phyloP scores from a whole-genome alignment of 2,329 filamentous ascomycete species.

The Colletotrichum camelliae region DNA sequence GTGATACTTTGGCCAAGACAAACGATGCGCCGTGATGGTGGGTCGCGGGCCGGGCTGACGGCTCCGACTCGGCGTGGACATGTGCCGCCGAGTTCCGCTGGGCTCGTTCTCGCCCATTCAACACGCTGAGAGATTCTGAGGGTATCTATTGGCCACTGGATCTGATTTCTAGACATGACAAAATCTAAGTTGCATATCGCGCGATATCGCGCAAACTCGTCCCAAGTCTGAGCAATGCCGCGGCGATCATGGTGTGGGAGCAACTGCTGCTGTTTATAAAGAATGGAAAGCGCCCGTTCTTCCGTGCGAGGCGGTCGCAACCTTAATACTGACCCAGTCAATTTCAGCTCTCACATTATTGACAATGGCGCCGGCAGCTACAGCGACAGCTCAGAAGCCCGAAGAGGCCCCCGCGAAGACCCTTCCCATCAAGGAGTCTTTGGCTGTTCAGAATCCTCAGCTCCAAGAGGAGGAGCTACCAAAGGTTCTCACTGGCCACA shows the following conservation, averaged over 20 bases:
- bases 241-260: not conserved
- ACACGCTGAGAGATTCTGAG: not conserved
- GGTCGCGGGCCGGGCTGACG: not conserved
- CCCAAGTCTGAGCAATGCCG: not conserved
- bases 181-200: constrained; percentile 4
- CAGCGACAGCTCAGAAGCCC: not conserved
- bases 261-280: not conserved
- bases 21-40: not conserved
- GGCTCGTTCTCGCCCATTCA: not conserved
- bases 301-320: not conserved
- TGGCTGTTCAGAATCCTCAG: not conserved
- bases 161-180: not conserved
- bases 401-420: not conserved
- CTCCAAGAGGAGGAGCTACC: constrained; percentile 11
- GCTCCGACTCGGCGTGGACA: constrained; percentile 11
- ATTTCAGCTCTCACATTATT: not conserved
- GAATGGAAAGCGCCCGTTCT: not conserved
- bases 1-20: not conserved
- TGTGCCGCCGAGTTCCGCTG: not conserved
- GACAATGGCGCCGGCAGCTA: constrained; percentile 21
- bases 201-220: constrained; percentile 2
- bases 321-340: not conserved
- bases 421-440: not conserved
- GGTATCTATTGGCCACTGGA: not conserved
- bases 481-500: constrained; percentile 11